Conservation (phyloP, 148 eudicot genomes). For the Chenopodium album region DNA sequence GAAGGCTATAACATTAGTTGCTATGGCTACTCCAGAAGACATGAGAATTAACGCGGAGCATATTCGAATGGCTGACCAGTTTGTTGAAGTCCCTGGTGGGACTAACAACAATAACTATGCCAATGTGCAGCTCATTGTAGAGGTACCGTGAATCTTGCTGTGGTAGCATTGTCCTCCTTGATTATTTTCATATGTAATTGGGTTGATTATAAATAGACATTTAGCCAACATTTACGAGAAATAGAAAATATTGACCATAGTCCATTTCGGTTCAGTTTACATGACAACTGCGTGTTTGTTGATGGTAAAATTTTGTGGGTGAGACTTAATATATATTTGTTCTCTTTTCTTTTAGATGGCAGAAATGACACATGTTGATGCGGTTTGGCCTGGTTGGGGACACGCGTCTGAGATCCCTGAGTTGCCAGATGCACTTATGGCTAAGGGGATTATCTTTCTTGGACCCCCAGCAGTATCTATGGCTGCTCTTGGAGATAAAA, state of each 20-base stretch:
- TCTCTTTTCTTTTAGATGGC: constrained; percentile 59
- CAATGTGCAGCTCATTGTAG: constrained; percentile 97
- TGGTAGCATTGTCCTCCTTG: not conserved
- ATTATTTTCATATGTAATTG: not conserved
- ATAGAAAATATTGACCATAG: not conserved
- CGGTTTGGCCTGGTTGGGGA: constrained; percentile 99
- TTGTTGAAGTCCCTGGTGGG: constrained; percentile 99
- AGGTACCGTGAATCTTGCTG: constrained; percentile 43
- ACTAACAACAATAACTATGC: constrained; percentile 98
- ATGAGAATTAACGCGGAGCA: constrained; percentile 99
- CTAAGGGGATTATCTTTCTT: constrained; percentile 84
- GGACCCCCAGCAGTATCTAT: constrained; percentile 93
- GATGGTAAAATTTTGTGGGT: not conserved
- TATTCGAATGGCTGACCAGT: constrained; percentile 95
- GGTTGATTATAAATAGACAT: not conserved
- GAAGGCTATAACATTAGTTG: constrained; percentile 92
- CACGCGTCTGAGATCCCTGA: constrained; percentile 99
- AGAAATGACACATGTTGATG: constrained; percentile 92
- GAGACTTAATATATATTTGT: not conserved
- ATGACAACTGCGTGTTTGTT: not conserved
- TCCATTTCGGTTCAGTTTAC: not conserved
- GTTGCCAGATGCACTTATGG: constrained; percentile 84
- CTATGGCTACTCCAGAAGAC: constrained; percentile 99
- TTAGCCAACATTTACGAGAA: not conserved
- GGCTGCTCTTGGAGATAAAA: constrained; percentile 99